Evolutionary conservation across 1,284 basidiomycete species (phyloP).

Genomic region (Tilletia indica): DNA sequence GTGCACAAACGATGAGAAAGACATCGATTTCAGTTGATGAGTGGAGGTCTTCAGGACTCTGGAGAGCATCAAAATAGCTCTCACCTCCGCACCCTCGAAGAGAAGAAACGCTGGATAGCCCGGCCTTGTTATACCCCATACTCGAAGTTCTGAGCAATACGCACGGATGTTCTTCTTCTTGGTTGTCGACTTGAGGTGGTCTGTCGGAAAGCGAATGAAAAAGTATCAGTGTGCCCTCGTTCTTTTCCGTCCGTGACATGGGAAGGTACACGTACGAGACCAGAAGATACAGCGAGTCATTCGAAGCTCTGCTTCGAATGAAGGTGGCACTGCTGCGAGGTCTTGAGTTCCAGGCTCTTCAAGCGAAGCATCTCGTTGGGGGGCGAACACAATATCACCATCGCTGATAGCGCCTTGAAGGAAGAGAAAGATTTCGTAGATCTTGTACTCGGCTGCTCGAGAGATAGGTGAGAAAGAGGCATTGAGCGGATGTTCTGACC

Average conservation of each 20-base stretch:
- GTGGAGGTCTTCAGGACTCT: background rate
- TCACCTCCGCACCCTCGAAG: background rate
- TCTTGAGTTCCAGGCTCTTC: background rate
- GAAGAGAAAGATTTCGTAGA: slow-evolving; percentile 1
- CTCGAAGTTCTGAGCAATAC: background rate
- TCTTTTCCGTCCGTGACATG: background rate
- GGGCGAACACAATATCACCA: background rate
- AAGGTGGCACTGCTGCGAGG: background rate
- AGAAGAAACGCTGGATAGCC: slow-evolving; percentile 9
- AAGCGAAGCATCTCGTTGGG: background rate
- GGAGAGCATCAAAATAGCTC: background rate
- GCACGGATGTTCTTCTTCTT: slow-evolving; percentile 14
- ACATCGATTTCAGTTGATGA: background rate
- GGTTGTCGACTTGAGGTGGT: slow-evolving; percentile 1
- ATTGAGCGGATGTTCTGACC: no score
- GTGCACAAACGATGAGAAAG: background rate
- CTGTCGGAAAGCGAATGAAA: background rate
- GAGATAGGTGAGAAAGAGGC: background rate
- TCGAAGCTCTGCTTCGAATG: background rate
- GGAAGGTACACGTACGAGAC: background rate
- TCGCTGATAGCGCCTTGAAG: background rate
- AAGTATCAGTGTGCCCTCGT: background rate
- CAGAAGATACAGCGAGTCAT: slow-evolving; percentile 8
- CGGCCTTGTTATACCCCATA: slow-evolving; percentile 6
- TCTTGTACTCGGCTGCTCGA: slow-evolving; percentile 9